Evolutionary conservation across 768 basidiomycete species (phyloP).

Genomic region (Boletus huronensis): DNA sequence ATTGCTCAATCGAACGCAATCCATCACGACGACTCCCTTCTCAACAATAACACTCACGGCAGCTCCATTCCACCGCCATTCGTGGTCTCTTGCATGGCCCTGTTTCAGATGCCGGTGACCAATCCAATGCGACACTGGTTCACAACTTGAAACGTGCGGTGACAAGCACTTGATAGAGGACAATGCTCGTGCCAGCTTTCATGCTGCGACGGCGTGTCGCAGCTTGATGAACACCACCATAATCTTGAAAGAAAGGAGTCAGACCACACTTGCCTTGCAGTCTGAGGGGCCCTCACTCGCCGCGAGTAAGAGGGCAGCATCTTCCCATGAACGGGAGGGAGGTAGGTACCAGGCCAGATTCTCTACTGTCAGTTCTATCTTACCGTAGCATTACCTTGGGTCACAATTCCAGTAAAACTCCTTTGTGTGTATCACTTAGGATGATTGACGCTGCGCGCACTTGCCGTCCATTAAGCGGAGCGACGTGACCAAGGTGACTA

Average conservation of each 20-base stretch:
- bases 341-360: neutral
- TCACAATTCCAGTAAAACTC: neutral
- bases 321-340: neutral
- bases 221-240: neutral
- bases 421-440: neutral
- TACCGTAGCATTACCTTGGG: neutral
- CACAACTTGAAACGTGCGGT: neutral
- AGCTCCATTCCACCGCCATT: neutral
- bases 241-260: neutral
- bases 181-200: neutral
- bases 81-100: neutral
- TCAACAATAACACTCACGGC: slow-evolving; percentile 6
- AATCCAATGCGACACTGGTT: slow-evolving; percentile 3
- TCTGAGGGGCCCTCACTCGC: neutral
- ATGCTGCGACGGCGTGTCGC: neutral
- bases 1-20: slow-evolving; percentile 22
- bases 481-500: neutral
- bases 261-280: neutral
- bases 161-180: too few relatives aligned
- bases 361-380: neutral
- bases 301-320: too few relatives aligned
- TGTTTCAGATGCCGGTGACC: neutral
- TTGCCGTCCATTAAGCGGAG: neutral
- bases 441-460: neutral
- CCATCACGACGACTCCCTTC: slow-evolving; percentile 11